Percentiles rank a stretch among this genome's conserved stretches.
Evolutionary conservation across 129 eudicot species (phyloP).

Genomic region (Erigeron canadensis): DNA sequence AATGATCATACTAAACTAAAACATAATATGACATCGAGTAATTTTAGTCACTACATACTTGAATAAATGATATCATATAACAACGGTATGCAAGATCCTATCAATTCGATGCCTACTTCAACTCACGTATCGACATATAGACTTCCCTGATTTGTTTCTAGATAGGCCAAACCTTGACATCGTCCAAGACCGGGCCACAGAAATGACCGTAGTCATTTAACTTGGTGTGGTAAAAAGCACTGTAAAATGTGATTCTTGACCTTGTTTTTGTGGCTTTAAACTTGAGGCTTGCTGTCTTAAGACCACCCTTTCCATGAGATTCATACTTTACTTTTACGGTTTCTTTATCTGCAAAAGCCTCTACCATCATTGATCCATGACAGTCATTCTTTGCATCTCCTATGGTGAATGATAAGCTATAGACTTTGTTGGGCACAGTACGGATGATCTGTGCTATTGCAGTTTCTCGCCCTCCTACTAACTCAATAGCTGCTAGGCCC

Average conservation of each 20-base stretch:
- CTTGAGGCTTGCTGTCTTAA: constrained; percentile 32
- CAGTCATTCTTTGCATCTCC: constrained; percentile 75
- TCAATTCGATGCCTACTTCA: neutral
- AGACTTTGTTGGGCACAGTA: constrained; percentile 44
- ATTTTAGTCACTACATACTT: neutral
- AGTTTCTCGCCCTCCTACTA: constrained; percentile 74
- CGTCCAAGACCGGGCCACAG: constrained; percentile 63
- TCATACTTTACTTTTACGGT: constrained; percentile 40
- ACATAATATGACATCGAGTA: neutral
- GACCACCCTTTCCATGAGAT: constrained; percentile 50
- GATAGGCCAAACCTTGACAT: constrained; percentile 44
- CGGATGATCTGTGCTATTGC: constrained; percentile 59
- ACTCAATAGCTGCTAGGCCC: constrained; percentile 60
- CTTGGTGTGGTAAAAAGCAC: constrained; percentile 53
- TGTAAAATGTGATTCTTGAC: constrained; percentile 58
- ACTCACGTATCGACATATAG: neutral
- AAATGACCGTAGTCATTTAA: constrained; percentile 44
- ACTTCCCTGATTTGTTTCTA: constrained; percentile 19
- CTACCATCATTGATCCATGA: constrained; percentile 73
- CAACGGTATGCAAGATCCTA: constrained; percentile 10
- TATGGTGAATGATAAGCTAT: constrained; percentile 46
- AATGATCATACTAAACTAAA: constrained; percentile 10
- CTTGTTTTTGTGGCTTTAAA: constrained; percentile 44
- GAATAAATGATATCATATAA: constrained; percentile 12
- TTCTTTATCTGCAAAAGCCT: constrained; percentile 60